Evolutionary conservation across 768 basidiomycete species (phyloP).

Genomic region (Amanita inopinata): DNA sequence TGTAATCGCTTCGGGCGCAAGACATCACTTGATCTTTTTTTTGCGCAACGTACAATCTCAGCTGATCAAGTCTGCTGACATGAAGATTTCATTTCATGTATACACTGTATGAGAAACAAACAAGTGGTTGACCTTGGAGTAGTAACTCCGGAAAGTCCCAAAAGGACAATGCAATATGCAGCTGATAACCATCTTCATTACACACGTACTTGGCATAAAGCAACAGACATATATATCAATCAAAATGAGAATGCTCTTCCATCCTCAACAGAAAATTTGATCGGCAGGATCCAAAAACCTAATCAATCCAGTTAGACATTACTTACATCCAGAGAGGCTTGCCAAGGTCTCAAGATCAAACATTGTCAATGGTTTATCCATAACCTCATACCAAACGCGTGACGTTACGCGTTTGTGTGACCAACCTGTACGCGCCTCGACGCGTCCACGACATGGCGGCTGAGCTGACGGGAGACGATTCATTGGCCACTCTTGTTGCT

Average conservation of each 20-base stretch:
- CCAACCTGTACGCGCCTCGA: not conserved
- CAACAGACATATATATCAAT: constrained; percentile 20
- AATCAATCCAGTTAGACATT: constrained; percentile 19
- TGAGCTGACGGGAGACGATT: constrained; percentile 1
- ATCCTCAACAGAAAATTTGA: constrained; percentile 35
- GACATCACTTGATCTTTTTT: no score
- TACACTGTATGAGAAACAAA: constrained; percentile 14
- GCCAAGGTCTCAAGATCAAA: constrained; percentile 30
- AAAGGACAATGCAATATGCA: constrained; percentile 27
- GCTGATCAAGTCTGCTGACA: not conserved
- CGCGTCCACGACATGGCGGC: not conserved
- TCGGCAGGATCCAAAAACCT: constrained; percentile 31
- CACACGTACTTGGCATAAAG: not conserved
- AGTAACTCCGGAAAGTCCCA: constrained; percentile 31
- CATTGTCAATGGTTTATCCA: constrained; percentile 29
- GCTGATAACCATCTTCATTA: constrained; percentile 13
- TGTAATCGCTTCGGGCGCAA: no score
- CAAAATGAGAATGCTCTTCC: constrained; percentile 32
- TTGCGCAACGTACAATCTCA: no score
- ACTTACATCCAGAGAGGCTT: constrained; percentile 10
- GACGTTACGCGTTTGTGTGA: constrained; percentile 6
- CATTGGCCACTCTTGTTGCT: constrained; percentile 5
- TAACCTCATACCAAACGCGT: constrained; percentile 20
- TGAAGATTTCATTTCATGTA: not conserved
- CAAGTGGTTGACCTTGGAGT: constrained; percentile 24